Percentiles rank a stretch among this genome's conserved stretches.
Conservation (phyloP, 257 asterid genomes). For the Solanum etuberosum region DNA sequence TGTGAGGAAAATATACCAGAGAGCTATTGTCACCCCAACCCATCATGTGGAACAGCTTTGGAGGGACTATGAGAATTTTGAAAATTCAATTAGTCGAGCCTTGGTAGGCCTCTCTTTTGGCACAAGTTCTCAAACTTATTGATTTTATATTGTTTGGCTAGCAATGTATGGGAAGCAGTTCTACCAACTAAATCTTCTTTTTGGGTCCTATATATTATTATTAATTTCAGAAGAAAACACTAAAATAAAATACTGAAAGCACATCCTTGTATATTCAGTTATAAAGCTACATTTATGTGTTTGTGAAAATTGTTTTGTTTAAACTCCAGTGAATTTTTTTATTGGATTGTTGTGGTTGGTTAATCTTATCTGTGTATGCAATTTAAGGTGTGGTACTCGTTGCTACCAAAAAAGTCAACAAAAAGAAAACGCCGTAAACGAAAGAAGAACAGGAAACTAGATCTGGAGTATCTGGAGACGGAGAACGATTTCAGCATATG, state of each 20-base stretch:
- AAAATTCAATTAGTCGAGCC: slow-evolving; percentile 89
- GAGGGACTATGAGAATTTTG: slow-evolving; percentile 97
- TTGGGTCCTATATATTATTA: background rate
- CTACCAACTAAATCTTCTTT: background rate
- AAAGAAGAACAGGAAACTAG: background rate
- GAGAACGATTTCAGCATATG: background rate
- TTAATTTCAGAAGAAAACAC: background rate
- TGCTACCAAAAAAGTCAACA: background rate
- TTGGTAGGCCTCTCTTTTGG: slow-evolving; percentile 41
- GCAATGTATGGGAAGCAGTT: background rate
- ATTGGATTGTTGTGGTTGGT: background rate
- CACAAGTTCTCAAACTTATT: background rate
- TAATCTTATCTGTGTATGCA: background rate
- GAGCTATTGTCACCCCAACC: slow-evolving; percentile 84
- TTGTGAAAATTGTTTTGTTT: background rate
- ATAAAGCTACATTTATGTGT: background rate
- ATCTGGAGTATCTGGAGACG: background rate
- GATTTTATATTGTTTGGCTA: background rate
- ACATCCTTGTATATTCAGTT: background rate
- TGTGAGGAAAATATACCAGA: slow-evolving; percentile 79
- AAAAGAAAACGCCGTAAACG: background rate
- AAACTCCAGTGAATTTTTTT: background rate
- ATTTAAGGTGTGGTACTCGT: background rate
- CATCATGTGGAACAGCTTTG: slow-evolving; percentile 91
- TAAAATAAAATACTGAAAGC: background rate